A percentile compares a stretch with the other conserved stretches of the same genome.
phyloP scores from a whole-genome alignment of 1,284 basidiomycete species.

The Sporisorium scitamineum region DNA sequence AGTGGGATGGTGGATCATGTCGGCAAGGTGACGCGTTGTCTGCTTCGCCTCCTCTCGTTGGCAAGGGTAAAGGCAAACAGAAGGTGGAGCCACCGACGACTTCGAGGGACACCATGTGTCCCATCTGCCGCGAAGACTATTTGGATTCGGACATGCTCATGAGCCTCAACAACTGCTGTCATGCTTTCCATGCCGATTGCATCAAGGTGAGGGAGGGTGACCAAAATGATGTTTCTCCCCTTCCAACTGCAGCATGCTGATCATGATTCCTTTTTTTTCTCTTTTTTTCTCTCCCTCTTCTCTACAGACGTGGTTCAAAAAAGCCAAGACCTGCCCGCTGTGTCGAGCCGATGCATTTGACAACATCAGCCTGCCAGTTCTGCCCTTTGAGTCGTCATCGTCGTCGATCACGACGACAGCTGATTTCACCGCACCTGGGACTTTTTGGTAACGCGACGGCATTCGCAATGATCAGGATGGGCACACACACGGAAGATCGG shows the following conservation, averaged over 20 bases:
- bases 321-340: constrained; percentile 45
- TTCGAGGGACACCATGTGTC: constrained; percentile 41
- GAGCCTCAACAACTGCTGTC: constrained; percentile 39
- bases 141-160: constrained; percentile 39
- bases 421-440: constrained; percentile 3
- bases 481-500: background rate
- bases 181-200: constrained; percentile 49
- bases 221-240: too few species aligned
- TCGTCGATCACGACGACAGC: background rate
- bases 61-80: constrained; percentile 36
- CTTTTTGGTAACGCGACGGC: constrained; percentile 2
- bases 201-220: constrained; percentile 46
- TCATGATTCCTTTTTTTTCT: background rate
- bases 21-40: background rate
- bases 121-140: constrained; percentile 49
- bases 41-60: constrained; percentile 13
- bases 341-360: constrained; percentile 45
- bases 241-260: constrained; percentile 5
- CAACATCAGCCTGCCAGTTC: constrained; percentile 19
- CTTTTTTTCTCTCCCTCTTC: too few species aligned
- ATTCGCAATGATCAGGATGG: background rate
- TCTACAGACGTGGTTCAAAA: constrained; percentile 40
- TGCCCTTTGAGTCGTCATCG: constrained; percentile 25
- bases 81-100: constrained; percentile 13
- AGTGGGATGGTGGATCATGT: constrained; percentile 44